Evolutionary conservation across 805 yeast species (phyloP), one percentile per base, ranked within the genome.

Genomic region (Candida ponderosae): DNA sequence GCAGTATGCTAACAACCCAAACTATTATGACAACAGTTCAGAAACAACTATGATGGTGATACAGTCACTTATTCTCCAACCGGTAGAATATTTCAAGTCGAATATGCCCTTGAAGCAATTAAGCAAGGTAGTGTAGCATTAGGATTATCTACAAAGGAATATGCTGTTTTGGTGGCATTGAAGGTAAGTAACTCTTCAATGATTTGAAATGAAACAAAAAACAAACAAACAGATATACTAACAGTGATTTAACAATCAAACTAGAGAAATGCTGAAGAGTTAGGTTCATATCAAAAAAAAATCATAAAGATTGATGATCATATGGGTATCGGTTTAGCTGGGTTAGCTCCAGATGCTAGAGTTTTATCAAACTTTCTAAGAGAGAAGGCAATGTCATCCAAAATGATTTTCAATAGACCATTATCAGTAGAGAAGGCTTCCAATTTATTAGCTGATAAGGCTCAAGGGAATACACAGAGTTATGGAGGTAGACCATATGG

Each of bases 401-500:
- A 76, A 52, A 72, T 90, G 71, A 79, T 89, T 20, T 93, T 75
- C 62, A 81, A 87, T 62, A 78, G 95, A 53, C 89, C 96, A 14
- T 66, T 93, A 42, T 80, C 85, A 44, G 79, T 89, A 15, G 76
- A 81, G 40, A 79, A 80, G 51, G 95, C 96, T 3, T 96, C 87
- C 14, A 69, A 76, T 48, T 66, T 88, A 39, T 76, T 93, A 53
- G 96, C 96, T 20, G 96, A 90, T 60, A 93, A 93, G 67, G 98
- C 99, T 0, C 99, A 93, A 63, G 80, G 77, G 48, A 90, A 93
- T 64, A 93, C 99, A 30, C 97, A 93, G 65, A 79, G 85, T 42
- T 88, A 93, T 53, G 97, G 97, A 7, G 82, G 90, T 10, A 80
- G 99, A 62, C 99, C 99, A 9, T 93, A 93, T 56, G 99, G 99